Evolutionary conservation across 192 early-diverging fungal genomes (phyloP).

Genomic region (Backusella circina): DNA sequence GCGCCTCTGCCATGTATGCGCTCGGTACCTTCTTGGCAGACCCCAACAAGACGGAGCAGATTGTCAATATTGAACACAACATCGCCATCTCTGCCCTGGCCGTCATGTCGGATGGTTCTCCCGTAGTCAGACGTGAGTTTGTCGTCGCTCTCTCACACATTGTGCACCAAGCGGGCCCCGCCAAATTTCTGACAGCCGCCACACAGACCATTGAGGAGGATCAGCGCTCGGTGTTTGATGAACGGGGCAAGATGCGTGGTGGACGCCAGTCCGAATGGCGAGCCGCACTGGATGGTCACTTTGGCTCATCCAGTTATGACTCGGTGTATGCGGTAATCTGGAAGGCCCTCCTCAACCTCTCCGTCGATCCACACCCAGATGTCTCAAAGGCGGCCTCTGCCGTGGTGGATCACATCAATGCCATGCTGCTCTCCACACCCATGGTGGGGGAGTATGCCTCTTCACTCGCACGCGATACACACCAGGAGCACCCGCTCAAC

Average conservation of each 20-base stretch:
- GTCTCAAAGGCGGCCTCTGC: constrained; percentile 65
- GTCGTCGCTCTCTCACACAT: constrained; percentile 72
- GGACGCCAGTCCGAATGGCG: constrained; percentile 16
- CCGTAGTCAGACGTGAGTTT: constrained; percentile 88
- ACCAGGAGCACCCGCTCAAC: background rate
- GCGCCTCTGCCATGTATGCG: constrained; percentile 80
- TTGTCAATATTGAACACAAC: constrained; percentile 69
- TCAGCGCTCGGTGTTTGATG: constrained; percentile 17
- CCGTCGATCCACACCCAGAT: constrained; percentile 77
- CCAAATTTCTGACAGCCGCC: constrained; percentile 64
- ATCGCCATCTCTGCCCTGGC: constrained; percentile 64
- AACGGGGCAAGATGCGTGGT: constrained; percentile 17
- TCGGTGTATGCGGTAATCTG: constrained; percentile 67
- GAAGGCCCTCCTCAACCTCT: constrained; percentile 81
- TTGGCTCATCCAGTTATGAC: constrained; percentile 36
- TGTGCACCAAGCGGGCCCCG: constrained; percentile 61
- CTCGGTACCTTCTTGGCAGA: constrained; percentile 76
- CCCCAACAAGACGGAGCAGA: constrained; percentile 62
- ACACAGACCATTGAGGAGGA: constrained; percentile 44
- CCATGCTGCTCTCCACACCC: constrained; percentile 33
- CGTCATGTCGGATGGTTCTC: constrained; percentile 77
- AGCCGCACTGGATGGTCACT: constrained; percentile 17
- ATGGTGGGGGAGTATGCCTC: constrained; percentile 32
- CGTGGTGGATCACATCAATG: constrained; percentile 72
- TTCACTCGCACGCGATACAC: constrained; percentile 11